Base-by-base conservation (phyloP, 352 stramenopile species). In the Globisporangium spinosum region DNA sequence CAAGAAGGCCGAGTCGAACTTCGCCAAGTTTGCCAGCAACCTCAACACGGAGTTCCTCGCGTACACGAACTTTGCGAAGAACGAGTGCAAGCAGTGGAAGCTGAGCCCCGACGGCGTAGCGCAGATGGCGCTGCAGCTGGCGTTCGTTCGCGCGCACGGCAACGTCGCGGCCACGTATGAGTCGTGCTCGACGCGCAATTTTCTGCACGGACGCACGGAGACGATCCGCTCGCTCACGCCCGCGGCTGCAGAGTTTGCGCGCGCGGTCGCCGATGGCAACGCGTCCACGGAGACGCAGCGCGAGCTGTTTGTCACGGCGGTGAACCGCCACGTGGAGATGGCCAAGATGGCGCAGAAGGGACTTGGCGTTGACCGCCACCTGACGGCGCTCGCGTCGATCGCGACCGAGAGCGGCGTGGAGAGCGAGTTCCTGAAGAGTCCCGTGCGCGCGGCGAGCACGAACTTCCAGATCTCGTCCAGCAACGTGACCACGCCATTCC, bases 71-170 rank as follows among this genome's bases (percentile, higher is more conserved):
- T 97, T 96, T 70, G 91, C 89, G 7, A 98, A 98, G 73, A 87
- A 89, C 62, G 79, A 87, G 54, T 97, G 94, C 82, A 98, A 98
- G 75, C 74, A 83, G 49, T 97, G 89, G 87, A 95, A 96, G 67
- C 72, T 98, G 5, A 97, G 87, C 23, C 93, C 93, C 5, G 93
- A 98, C 65, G 92, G 92, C 22, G 77, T 94, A 15, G 91, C 89
- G 22, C 92, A 98, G 70, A 97, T 98, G 90, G 89, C 89, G 17
- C 81, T 98, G 47, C 93, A 98, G 73, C 72, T 98, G 13, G 91
- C 93, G 27, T 98, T 96, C 70, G 87, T 82, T 59, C 80, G 85
- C 35, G 58, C 85, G 43, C 86, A 98, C 57, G 82, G 83, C 56
- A 78, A 89, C 65, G 75, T 95, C 27, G 77, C 90, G 7, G 76